A percentile compares a stretch with the other conserved stretches of the same genome.
phyloP scores from a whole-genome alignment of 1,284 basidiomycete species.

The Moniliophthora roreri region DNA sequence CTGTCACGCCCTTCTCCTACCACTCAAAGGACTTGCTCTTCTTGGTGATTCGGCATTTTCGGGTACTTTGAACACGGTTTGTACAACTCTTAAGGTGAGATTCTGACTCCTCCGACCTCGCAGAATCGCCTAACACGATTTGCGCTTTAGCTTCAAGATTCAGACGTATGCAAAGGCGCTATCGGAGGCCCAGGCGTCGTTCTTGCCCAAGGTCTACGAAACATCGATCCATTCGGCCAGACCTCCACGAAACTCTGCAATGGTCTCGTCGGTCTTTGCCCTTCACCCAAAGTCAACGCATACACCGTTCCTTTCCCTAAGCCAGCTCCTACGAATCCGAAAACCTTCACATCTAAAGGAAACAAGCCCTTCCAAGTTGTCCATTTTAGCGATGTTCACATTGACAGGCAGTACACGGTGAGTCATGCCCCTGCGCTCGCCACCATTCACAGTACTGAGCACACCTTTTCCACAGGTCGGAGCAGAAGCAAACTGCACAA shows the following conservation, averaged over 20 bases:
- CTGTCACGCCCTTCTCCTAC: conserved; percentile 45
- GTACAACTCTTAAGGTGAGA: conserved; percentile 37
- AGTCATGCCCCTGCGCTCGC: not conserved
- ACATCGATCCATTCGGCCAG: conserved; percentile 12
- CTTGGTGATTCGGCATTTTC: conserved; percentile 43
- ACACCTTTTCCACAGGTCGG: conserved; percentile 36
- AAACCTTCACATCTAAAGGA: conserved; percentile 7
- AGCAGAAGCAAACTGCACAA: conserved; percentile 53
- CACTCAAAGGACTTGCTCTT: conserved; percentile 40
- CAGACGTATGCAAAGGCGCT: conserved; percentile 12
- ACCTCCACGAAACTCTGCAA: conserved; percentile 14
- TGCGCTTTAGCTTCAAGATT: conserved; percentile 13
- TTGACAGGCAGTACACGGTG: conserved; percentile 13
- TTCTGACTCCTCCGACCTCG: not conserved
- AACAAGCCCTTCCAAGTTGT: conserved; percentile 12
- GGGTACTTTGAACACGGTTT: conserved; percentile 37
- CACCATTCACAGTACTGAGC: not conserved
- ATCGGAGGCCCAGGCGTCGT: conserved; percentile 8
- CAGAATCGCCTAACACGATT: not conserved
- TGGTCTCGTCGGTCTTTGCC: conserved; percentile 11
- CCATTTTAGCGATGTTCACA: conserved; percentile 17
- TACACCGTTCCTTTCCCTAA: conserved; percentile 15
- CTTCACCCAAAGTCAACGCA: conserved; percentile 11
- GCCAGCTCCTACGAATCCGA: not conserved
- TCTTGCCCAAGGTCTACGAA: conserved; percentile 13